phyloP scores from a whole-genome alignment of 2,329 filamentous ascomycete species.

The Neurospora sp. region DNA sequence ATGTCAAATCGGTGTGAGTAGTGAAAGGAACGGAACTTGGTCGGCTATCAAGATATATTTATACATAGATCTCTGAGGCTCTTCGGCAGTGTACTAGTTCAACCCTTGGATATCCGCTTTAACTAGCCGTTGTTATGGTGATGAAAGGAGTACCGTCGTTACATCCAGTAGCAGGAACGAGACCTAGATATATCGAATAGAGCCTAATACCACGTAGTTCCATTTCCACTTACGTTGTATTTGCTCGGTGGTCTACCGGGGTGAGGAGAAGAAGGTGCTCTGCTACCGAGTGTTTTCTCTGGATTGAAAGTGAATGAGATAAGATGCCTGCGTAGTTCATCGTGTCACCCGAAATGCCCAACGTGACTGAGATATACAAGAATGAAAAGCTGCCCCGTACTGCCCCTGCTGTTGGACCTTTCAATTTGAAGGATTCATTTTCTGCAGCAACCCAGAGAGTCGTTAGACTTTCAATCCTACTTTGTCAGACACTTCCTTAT shows the following conservation, averaged over 20 bases:
- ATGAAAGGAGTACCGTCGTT: not conserved
- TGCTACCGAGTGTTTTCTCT: not conserved
- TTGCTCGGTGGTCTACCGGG: not conserved
- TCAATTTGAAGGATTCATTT: too few species aligned
- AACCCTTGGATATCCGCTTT: not conserved
- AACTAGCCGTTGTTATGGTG: too few species aligned
- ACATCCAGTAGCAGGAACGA: not conserved
- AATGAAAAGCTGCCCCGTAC: too few species aligned
- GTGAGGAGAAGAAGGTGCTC: not conserved
- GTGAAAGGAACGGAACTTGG: not conserved
- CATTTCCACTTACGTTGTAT: not conserved
- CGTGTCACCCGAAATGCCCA: not conserved
- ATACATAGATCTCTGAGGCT: not conserved
- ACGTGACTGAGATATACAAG: not conserved
- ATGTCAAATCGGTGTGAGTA: not conserved
- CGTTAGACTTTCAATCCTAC: too few species aligned
- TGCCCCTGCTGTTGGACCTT: too few species aligned
- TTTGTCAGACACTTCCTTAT: too few species aligned
- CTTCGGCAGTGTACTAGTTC: not conserved
- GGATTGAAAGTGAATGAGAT: not conserved
- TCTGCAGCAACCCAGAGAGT: too few species aligned
- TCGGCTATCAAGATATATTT: not conserved
- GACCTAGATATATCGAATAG: not conserved
- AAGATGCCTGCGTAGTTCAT: not conserved
- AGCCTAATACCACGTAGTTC: not conserved